These are phyloP conservation scores for Podospora pseudocomata DNA, from an alignment of 495 filamentous ascomycete genomes.

Conservation along the genomic window DNA sequence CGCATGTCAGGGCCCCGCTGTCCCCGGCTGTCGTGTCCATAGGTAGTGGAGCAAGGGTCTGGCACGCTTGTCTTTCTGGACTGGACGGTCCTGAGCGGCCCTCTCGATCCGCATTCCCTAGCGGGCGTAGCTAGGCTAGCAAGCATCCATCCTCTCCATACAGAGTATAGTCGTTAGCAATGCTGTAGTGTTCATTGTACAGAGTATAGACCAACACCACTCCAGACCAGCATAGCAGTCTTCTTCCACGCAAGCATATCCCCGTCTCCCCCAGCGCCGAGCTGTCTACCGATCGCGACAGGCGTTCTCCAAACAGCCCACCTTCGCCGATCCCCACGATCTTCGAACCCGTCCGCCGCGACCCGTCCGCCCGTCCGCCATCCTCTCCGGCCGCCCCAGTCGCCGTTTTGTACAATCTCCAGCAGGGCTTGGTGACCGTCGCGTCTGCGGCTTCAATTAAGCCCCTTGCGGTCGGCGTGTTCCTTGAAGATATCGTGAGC, in stretches of 20 bases:
- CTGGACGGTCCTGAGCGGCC: neutral
- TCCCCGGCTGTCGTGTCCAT: neutral
- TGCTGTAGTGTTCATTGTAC: neutral
- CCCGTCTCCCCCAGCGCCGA: neutral
- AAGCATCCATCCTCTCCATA: neutral
- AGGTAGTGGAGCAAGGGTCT: neutral
- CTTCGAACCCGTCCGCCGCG: conserved; percentile 6
- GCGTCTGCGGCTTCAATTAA: neutral
- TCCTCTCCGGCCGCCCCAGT: neutral
- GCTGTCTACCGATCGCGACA: neutral
- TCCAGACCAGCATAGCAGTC: neutral
- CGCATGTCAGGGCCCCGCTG: neutral
- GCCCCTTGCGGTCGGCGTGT: neutral
- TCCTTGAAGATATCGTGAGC: neutral
- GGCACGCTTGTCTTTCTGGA: neutral
- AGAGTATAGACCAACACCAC: no score
- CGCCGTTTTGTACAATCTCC: neutral
- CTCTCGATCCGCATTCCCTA: neutral
- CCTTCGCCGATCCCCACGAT: neutral
- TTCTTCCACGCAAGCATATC: neutral
- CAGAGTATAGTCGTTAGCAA: neutral
- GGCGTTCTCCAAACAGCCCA: neutral
- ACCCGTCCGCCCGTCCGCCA: neutral
- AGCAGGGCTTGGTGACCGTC: neutral
- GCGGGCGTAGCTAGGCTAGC: neutral